These are phyloP conservation scores for Erythrophleum ivorense DNA, from an alignment of 331 rosid species.

Conservation along the genomic window DNA sequence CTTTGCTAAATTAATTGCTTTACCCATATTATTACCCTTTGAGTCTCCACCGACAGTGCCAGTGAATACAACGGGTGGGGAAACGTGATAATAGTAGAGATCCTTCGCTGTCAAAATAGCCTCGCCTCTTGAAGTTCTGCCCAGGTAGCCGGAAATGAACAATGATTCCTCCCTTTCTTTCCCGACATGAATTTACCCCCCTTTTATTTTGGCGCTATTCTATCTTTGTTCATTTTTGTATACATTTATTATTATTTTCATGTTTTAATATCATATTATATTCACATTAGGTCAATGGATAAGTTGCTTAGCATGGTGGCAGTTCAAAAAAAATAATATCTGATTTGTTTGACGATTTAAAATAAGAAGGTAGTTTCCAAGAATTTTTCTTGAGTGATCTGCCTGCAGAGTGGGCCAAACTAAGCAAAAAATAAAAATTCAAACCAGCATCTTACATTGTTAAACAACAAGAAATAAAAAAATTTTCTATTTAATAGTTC, in stretches of 20 bases:
- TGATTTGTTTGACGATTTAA: not conserved
- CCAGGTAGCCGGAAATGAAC: not conserved
- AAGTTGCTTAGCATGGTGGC: not conserved
- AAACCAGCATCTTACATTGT: not conserved
- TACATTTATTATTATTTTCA: not conserved
- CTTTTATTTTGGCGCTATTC: not conserved
- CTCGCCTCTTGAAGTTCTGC: not conserved
- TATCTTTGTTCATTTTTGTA: not conserved
- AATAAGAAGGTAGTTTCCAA: not conserved
- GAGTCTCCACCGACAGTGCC: not conserved
- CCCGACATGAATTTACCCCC: not conserved
- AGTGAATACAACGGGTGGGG: not conserved
- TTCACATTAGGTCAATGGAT: not conserved
- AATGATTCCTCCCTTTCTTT: not conserved
- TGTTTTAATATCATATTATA: not conserved
- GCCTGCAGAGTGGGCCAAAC: not conserved
- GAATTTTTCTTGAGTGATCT: not conserved
- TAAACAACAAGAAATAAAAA: not conserved
- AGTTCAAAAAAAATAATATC: not conserved
- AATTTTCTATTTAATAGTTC: not conserved
- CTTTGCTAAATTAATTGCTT: not conserved
- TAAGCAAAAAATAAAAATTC: not conserved
- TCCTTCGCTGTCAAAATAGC: not conserved
- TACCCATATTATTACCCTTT: conserved; percentile 1
- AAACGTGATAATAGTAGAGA: not conserved